These are phyloP conservation scores for Penicillium egyptiacum DNA, from an alignment of 495 filamentous ascomycete genomes.

Conservation along the genomic window DNA sequence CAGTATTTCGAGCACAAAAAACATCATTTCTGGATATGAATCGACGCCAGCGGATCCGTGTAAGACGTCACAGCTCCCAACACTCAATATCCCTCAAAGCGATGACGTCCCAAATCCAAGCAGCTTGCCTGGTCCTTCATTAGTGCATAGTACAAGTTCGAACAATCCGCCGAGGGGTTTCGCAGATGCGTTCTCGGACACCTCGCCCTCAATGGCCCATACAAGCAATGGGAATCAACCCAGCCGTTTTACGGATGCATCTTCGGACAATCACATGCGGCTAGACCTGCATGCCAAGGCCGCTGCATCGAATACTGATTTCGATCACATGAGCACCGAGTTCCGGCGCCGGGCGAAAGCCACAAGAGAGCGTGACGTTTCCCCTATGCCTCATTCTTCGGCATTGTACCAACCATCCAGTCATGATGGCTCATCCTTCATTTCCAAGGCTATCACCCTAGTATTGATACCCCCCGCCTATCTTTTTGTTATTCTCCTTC, in stretches of 20 bases:
- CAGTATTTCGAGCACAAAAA: not conserved
- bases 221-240: not conserved
- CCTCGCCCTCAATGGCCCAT: not conserved
- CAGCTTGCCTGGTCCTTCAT: not conserved
- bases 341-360: constrained; percentile 53
- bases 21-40: not conserved
- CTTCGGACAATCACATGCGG: constrained; percentile 2
- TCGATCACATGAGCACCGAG: constrained; percentile 49
- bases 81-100: not conserved
- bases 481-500: constrained; percentile 73
- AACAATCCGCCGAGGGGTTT: not conserved
- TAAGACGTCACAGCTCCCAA: not conserved
- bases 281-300: not conserved
- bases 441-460: constrained; percentile 73
- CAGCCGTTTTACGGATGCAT: constrained; percentile 7
- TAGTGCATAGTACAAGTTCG: not conserved
- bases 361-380: constrained; percentile 61
- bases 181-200: not conserved
- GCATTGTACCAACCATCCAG: constrained; percentile 59
- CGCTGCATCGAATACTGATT: constrained; percentile 38
- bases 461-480: constrained; percentile 73
- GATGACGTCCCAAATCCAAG: not conserved
- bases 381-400: constrained; percentile 66
- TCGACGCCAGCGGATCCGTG: not conserved
- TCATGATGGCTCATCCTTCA: constrained; percentile 63